Percentiles rank a stretch among this genome's conserved stretches.
Evolutionary conservation across 106 monocot species (phyloP).

Genomic region (Acorus gramineus): DNA sequence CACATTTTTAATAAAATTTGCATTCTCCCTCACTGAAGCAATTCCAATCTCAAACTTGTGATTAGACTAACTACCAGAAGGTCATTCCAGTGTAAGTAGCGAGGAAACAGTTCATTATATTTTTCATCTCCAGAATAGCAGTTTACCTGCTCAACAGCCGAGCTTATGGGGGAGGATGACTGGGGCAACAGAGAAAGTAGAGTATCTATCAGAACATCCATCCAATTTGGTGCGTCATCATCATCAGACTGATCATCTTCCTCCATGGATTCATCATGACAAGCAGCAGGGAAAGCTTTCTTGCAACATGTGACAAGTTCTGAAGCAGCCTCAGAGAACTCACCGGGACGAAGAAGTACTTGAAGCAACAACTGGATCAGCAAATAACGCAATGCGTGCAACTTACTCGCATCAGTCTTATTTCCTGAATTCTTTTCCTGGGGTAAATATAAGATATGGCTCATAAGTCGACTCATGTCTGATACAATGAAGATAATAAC

Average conservation of each 20-base stretch:
- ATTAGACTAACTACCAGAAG: not conserved
- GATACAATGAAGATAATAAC: too few species aligned
- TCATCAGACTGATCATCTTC: slow-evolving; percentile 39
- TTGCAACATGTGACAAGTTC: slow-evolving; percentile 82
- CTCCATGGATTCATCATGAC: slow-evolving; percentile 26
- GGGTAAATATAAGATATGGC: slow-evolving; percentile 1
- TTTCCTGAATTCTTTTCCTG: slow-evolving; percentile 56
- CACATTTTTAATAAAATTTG: too few species aligned
- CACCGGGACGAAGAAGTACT: slow-evolving; percentile 63
- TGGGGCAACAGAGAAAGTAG: slow-evolving; percentile 73
- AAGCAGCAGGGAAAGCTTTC: slow-evolving; percentile 61
- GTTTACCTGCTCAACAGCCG: slow-evolving; percentile 71
- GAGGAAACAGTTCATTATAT: too few species aligned
- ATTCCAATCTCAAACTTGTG: too few species aligned
- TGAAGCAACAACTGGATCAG: slow-evolving; percentile 81
- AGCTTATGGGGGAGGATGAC: slow-evolving; percentile 52
- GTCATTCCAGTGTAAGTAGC: not conserved
- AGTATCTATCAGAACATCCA: slow-evolving; percentile 84
- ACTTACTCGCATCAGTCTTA: slow-evolving; percentile 41
- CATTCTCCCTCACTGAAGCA: too few species aligned
- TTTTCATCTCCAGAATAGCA: too few species aligned
- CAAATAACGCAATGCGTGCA: slow-evolving; percentile 74
- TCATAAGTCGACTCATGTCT: too few species aligned
- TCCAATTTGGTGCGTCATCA: slow-evolving; percentile 39
- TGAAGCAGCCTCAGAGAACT: slow-evolving; percentile 63